Conservation (phyloP, 805 yeast species). For the Nakazawaea laoshanensis region DNA sequence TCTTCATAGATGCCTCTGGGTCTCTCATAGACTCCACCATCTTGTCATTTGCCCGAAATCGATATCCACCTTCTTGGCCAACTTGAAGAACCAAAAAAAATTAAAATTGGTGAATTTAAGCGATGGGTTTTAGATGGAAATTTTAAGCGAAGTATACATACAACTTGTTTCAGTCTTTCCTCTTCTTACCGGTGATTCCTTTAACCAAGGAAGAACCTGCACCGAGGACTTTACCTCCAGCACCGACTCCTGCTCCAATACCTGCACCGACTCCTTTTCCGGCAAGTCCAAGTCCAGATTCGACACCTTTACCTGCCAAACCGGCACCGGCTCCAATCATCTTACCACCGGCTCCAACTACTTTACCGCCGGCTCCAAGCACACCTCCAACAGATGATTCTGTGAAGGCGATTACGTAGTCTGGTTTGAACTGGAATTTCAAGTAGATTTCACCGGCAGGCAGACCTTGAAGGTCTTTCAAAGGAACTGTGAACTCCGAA, state of each 20-base stretch:
- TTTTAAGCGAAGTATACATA: too few species aligned
- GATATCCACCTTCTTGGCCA: too few species aligned
- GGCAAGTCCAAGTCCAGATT: constrained; percentile 31
- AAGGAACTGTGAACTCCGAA: constrained; percentile 40
- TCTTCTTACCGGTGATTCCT: constrained; percentile 9
- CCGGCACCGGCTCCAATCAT: constrained; percentile 24
- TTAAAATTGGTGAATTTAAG: too few species aligned
- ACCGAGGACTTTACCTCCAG: constrained; percentile 45
- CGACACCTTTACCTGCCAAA: constrained; percentile 33
- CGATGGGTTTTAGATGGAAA: too few species aligned
- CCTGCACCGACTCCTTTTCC: constrained; percentile 33
- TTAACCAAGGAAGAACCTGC: constrained; percentile 28
- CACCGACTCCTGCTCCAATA: constrained; percentile 39
- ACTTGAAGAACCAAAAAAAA: too few species aligned
- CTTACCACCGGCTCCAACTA: constrained; percentile 36
- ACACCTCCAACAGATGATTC: constrained; percentile 20
- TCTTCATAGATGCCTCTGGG: too few species aligned
- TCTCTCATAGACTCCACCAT: too few species aligned
- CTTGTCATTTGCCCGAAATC: too few species aligned
- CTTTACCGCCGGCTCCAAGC: constrained; percentile 23
- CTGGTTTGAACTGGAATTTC: constrained; percentile 59
- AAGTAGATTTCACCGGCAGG: constrained; percentile 62
- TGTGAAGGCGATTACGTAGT: constrained; percentile 45
- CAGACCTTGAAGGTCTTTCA: constrained; percentile 38
- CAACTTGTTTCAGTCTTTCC: constrained; percentile 1